Conservation (phyloP, 179 eudicot species). For the Beta macrorhiza region DNA sequence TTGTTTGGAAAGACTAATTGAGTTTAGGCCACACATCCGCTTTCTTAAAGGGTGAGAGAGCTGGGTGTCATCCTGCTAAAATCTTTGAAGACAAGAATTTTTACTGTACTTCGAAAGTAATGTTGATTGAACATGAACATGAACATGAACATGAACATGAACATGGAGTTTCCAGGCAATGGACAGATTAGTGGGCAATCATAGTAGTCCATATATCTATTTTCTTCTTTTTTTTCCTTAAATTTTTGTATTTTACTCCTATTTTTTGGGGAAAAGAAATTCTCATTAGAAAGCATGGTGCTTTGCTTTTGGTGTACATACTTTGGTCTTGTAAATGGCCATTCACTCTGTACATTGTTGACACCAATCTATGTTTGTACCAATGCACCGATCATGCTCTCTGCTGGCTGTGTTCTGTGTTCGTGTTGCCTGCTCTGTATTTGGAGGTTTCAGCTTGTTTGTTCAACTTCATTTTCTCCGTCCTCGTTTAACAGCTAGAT, state of each 20-base stretch:
- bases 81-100: conserved; percentile 16
- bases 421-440: not conserved
- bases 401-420: not conserved
- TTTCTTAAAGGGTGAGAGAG: conserved; percentile 19
- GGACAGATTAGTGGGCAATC: conserved; percentile 14
- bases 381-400: not conserved
- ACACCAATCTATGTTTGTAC: conserved; percentile 22
- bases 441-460: not conserved
- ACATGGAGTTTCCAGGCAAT: conserved; percentile 23
- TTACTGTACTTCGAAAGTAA: conserved; percentile 21
- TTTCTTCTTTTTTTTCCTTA: conserved; percentile 14
- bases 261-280: conserved; percentile 12
- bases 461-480: not conserved
- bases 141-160: conserved; percentile 15
- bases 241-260: conserved; percentile 14
- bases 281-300: conserved; percentile 32
- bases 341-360: conserved; percentile 37
- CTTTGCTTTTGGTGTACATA: conserved; percentile 29
- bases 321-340: conserved; percentile 37
- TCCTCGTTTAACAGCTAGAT: not conserved
- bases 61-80: conserved; percentile 17
- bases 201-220: not conserved
- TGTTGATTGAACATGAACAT: conserved; percentile 19
- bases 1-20: conserved; percentile 9
- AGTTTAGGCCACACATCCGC: conserved; percentile 17